Evolutionary conservation across 306 rosid species (phyloP).

Genomic region (Sphenostylis stenocarpa): DNA sequence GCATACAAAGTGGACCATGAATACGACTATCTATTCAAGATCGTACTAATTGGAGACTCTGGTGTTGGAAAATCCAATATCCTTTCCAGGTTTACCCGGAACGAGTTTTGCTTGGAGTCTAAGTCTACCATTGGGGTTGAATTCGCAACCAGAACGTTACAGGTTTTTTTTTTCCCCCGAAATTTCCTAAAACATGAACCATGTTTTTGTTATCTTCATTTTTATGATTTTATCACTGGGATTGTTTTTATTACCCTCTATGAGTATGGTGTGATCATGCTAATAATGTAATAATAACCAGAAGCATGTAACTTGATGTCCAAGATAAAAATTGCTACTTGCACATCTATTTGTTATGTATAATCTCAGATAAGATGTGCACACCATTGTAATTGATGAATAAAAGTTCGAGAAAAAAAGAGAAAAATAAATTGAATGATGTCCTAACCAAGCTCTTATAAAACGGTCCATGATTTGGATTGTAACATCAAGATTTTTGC

Average conservation of each 20-base stretch:
- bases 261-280: not conserved
- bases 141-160: conserved; percentile 81
- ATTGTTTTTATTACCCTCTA: not conserved
- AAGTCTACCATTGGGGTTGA: conserved; percentile 89
- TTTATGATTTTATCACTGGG: not conserved
- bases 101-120: conserved; percentile 77
- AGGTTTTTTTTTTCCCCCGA: conserved; percentile 39
- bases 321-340: not conserved
- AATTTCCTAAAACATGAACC: not conserved
- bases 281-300: not conserved
- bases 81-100: conserved; percentile 76
- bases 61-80: conserved; percentile 90
- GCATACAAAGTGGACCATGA: conserved; percentile 75
- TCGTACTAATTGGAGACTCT: conserved; percentile 79
- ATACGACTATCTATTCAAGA: conserved; percentile 77
- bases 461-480: not conserved
- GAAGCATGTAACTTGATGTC: not conserved
- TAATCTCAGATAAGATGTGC: not conserved
- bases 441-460: not conserved
- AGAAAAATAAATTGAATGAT: not conserved
- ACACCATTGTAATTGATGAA: not conserved
- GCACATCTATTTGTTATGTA: too few relatives aligned
- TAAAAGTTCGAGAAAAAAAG: not conserved
- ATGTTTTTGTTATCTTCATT: not conserved
- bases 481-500: not conserved